Evolutionary conservation across 2,329 filamentous ascomycete genomes (phyloP), one percentile per base, ranked within the genome.

Genomic region (Gliomastix tumulicola): DNA sequence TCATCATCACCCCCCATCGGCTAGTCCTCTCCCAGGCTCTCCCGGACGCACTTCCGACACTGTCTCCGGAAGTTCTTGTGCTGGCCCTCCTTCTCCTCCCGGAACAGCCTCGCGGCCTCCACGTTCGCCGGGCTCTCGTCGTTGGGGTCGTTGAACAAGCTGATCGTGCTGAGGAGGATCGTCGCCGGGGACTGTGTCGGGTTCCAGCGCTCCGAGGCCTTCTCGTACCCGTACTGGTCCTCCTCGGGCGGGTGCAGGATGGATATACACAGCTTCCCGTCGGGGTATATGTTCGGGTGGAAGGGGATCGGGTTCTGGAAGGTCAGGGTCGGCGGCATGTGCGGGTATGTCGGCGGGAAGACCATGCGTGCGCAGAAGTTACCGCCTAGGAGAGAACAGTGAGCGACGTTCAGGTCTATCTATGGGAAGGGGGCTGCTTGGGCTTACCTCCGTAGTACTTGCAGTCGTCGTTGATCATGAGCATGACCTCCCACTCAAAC

Each of bases 401-500:
- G 13, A 22, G 39, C 7, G 27, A 35, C 15, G 16, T 10, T 35
- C 9, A 35, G 33, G 18, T 10, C 16, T 3, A 9, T 12, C 19
- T 35, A 5, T 16, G 30, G 22, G 22, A 36, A 12, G 28, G 30
- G 35, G 12, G 21, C 35, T 25, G 21, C 20, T 27, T 30, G 23
- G 28, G 63, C 76, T 40, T 65, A 90, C 89, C 89, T 51, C 89
- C 89, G 51, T 96, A 96, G 61, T 86, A 85, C 63, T 89, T 90
- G 63, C 85, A 89, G 55, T 94, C 88, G 50, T 96, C 89, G 44
- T 79, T 88, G 47, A 97, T 90, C 90, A 98, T 97, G 42, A 98
- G 78, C 85, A 96, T 95, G 16, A 97, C 88, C 62, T 97, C 89
- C 92, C 92, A 98, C 67, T 94, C 85, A 48, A 96, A 96, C 9